phyloP scores from a whole-genome alignment of 2,329 filamentous ascomycete species.

The Trichoderma koningii region DNA sequence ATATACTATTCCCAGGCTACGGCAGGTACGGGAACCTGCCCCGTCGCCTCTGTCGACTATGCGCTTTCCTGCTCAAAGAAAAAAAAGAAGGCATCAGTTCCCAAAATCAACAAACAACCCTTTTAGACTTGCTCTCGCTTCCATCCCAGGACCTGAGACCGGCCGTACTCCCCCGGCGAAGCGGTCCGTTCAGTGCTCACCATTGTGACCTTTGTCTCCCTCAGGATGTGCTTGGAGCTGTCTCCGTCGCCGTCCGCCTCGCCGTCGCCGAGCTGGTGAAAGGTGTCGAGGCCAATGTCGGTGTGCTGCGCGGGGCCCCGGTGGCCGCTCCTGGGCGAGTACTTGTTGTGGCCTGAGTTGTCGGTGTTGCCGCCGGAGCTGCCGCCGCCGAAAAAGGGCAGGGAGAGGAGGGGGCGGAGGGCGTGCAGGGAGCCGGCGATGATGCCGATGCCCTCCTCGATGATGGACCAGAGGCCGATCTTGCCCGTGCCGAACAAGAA shows the following conservation, averaged over 20 bases:
- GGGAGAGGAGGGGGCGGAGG: constrained; percentile 16
- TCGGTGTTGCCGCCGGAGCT: background rate
- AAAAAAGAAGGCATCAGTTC: background rate
- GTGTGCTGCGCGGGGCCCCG: background rate
- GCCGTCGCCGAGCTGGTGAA: constrained; percentile 10
- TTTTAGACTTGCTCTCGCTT: constrained; percentile 2
- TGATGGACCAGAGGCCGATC: constrained; percentile 22
- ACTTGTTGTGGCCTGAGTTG: constrained; percentile 8
- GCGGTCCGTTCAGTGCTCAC: background rate
- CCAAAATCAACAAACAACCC: background rate
- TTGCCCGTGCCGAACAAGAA: constrained; percentile 21
- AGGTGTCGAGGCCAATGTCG: constrained; percentile 13
- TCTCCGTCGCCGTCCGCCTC: constrained; percentile 14
- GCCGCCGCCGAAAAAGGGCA: constrained; percentile 19
- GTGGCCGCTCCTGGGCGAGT: constrained; percentile 6
- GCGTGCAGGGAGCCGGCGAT: constrained; percentile 22
- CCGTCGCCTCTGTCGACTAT: too few relatives aligned
- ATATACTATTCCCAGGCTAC: too few relatives aligned
- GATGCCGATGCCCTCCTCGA: constrained; percentile 23
- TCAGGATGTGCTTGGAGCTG: constrained; percentile 20
- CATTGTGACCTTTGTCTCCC: constrained; percentile 20
- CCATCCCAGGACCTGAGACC: constrained; percentile 13
- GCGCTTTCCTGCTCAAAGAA: too few relatives aligned
- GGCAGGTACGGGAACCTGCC: too few relatives aligned
- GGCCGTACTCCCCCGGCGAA: constrained; percentile 14